Evolutionary conservation across 2,329 filamentous ascomycete species (phyloP), one percentile per base, ranked within the genome.

Genomic region (Juglanconis oblonga): DNA sequence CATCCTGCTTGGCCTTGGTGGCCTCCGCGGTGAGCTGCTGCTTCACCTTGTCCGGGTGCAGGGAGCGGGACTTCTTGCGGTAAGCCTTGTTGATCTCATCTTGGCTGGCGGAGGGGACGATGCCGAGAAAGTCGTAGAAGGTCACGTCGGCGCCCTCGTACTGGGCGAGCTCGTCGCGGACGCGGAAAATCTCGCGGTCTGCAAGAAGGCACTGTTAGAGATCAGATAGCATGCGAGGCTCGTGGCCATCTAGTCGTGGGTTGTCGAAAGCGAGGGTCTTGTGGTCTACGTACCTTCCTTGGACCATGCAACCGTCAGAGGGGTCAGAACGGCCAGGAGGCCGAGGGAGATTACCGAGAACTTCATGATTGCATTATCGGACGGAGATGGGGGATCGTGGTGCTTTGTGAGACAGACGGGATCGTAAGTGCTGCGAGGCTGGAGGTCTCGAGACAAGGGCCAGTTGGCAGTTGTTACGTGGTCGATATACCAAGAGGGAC

Each of bases 151-250:
- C 70, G 60, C 95, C 92, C 74, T 97, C 91, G 65, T 87, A 80
- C 49, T 85, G 77, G 62, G 84, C 79, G 58, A 99, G 85, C 73
- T 98, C 95, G 77, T 97, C 92, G 71, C 89, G 89, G 64, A 99
- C 83, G 68, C 92, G 90, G 80, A 99, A 99, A 79, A 99, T 98
- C 78, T 99, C 95, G 72, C 96, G 92, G 77, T 99, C 95, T 96
- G 70, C 38, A 47, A 40, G 13, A 35, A 17, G 57, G 48, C 3
- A 33, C 14, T 33, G 55, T 57, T 48, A 52, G 45, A 33, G 54
- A 62, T 58, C 48, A 57, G 36, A 29, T 33, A 48, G 44, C 53
- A 51, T 49, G 51, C 17, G 47, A 11, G n/a, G n/a, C 11, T 40
- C 38, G 10, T 40, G 11, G 9, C 38, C 10, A 40, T 11, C 4